phyloP scores from a whole-genome alignment of 1,139 yeast species.

The Sugiyamaella novakii region DNA sequence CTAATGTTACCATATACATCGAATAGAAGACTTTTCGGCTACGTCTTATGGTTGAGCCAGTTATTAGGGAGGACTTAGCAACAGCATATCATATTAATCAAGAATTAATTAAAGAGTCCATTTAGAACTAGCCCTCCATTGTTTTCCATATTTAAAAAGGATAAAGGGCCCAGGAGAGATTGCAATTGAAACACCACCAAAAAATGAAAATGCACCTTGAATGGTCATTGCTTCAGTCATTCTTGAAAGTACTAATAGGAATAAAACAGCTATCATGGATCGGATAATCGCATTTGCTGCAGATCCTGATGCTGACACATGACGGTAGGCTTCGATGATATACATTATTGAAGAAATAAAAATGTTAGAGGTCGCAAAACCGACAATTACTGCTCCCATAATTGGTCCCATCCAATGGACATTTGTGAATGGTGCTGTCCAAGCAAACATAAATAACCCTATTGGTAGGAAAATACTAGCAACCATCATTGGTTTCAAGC shows the following conservation, averaged over 20 bases:
- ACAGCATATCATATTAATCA: too few relatives aligned
- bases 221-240: conserved; percentile 21
- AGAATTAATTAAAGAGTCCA: too few relatives aligned
- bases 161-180: conserved; percentile 24
- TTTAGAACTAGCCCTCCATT: conserved; percentile 19
- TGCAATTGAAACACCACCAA: conserved; percentile 20
- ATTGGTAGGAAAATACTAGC: conserved; percentile 57
- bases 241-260: conserved; percentile 17
- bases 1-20: too few relatives aligned
- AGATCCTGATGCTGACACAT: conserved; percentile 59
- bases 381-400: conserved; percentile 73
- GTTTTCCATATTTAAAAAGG: conserved; percentile 16
- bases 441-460: conserved; percentile 47
- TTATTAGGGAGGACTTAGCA: too few relatives aligned
- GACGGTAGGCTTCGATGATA: conserved; percentile 72
- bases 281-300: conserved; percentile 57
- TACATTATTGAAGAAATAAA: conserved; percentile 72
- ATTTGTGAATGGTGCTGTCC: conserved; percentile 51
- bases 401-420: conserved; percentile 80
- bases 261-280: conserved; percentile 35
- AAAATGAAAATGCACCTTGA: conserved; percentile 24
- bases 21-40: too few relatives aligned
- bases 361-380: conserved; percentile 68
- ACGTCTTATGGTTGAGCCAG: too few relatives aligned
- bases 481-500: conserved; percentile 27